phyloP scores from a whole-genome alignment of 139 green algal species.

The Spirogloea muscicola region DNA sequence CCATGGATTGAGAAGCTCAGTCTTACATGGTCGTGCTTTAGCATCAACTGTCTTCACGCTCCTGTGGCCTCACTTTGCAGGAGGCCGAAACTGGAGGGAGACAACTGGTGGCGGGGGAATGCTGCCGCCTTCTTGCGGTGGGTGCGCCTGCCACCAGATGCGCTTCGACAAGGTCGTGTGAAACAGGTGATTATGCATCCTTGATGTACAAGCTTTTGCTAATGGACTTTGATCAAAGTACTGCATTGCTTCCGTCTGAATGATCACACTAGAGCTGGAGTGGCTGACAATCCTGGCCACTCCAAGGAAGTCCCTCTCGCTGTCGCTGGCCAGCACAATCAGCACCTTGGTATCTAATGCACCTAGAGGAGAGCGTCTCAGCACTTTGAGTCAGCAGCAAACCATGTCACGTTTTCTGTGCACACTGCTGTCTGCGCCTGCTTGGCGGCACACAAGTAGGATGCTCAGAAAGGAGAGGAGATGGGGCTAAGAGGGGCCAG shows the following conservation, averaged over 20 bases:
- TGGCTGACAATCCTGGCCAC: neutral
- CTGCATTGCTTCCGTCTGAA: neutral
- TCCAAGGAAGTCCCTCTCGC: neutral
- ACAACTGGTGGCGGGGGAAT: conserved; percentile 41
- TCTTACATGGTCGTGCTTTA: neutral
- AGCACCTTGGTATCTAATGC: neutral
- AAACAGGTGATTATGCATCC: conserved; percentile 14
- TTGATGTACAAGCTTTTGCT: neutral
- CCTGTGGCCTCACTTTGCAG: neutral
- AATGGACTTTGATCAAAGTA: neutral
- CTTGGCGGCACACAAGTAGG: too few relatives aligned
- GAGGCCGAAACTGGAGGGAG: conserved; percentile 26
- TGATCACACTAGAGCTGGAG: neutral
- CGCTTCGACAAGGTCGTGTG: conserved; percentile 20
- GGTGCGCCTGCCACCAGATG: neutral
- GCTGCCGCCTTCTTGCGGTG: conserved; percentile 35
- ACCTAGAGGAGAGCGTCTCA: neutral
- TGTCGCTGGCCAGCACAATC: neutral
- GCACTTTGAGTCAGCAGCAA: too few relatives aligned
- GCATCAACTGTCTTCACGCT: neutral
- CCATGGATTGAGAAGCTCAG: neutral
- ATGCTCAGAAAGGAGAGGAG: neutral
- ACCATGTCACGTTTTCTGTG: too few relatives aligned
- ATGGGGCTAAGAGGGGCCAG: neutral
- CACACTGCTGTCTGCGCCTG: too few relatives aligned